phyloP scores from a whole-genome alignment of 1,284 basidiomycete species.

The Ceratorhiza oryzae-sativae region DNA sequence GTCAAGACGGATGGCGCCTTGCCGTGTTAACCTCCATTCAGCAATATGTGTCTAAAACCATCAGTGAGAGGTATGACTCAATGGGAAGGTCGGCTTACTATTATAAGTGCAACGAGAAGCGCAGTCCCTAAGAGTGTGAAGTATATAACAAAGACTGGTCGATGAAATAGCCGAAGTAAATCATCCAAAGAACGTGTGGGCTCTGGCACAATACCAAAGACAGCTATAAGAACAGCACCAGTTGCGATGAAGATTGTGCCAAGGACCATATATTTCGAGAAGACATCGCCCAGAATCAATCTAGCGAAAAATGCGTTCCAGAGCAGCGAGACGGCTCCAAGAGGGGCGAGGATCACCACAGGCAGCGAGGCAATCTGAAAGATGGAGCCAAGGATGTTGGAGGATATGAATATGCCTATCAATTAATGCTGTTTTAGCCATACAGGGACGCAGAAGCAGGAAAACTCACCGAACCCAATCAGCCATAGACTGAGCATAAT shows the following conservation, averaged over 20 bases:
- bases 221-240: conserved; percentile 88
- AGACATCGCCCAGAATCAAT: conserved; percentile 84
- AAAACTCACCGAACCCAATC: conserved; percentile 70
- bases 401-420: conserved; percentile 76
- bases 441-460: neutral
- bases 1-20: conserved; percentile 35
- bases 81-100: conserved; percentile 59
- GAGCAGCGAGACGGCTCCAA: conserved; percentile 90
- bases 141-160: conserved; percentile 83
- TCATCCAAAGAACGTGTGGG: conserved; percentile 89
- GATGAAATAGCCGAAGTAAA: conserved; percentile 77
- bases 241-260: conserved; percentile 88
- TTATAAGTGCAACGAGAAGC: conserved; percentile 66
- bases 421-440: neutral
- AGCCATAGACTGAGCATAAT: conserved; percentile 73
- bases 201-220: conserved; percentile 94
- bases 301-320: conserved; percentile 96
- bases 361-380: conserved; percentile 95
- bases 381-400: conserved; percentile 90
- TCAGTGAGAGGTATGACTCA: neutral
- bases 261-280: conserved; percentile 83
- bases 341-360: conserved; percentile 89
- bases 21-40: conserved; percentile 59
- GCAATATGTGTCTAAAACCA: conserved; percentile 60
- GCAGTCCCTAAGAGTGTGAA: conserved; percentile 75